Percentiles rank a stretch among this genome's conserved stretches.
phyloP scores from a whole-genome alignment of 306 rosid species.

The Quercus suber region DNA sequence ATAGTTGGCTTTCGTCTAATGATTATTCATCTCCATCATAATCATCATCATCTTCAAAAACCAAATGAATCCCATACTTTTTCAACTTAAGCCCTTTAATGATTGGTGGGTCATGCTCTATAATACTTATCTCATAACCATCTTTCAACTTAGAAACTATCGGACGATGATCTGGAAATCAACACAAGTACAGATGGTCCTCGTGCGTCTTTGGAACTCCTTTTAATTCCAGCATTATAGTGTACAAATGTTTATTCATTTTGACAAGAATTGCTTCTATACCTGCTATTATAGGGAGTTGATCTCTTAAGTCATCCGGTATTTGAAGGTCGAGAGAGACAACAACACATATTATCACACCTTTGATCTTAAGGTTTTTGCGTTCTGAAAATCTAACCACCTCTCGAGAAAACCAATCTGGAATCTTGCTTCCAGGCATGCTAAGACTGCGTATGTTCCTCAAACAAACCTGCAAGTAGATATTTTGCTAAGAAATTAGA shows the following conservation, averaged over 20 bases:
- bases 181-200: constrained; percentile 50
- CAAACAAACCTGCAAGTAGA: constrained; percentile 43
- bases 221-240: constrained; percentile 13
- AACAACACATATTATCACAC: constrained; percentile 40
- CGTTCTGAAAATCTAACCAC: constrained; percentile 36
- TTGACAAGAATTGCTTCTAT: constrained; percentile 42
- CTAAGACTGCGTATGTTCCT: constrained; percentile 50
- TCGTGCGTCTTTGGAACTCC: constrained; percentile 51
- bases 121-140: constrained; percentile 41
- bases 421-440: constrained; percentile 62
- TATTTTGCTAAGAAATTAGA: neutral
- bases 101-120: constrained; percentile 25
- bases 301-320: constrained; percentile 8
- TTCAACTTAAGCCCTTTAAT: constrained; percentile 46
- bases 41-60: constrained; percentile 63
- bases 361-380: constrained; percentile 37
- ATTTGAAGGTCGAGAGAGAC: constrained; percentile 42
- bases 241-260: constrained; percentile 19
- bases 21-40: constrained; percentile 54
- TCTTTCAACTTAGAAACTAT: constrained; percentile 33
- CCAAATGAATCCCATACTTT: constrained; percentile 42
- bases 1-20: constrained; percentile 32
- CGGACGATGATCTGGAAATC: constrained; percentile 24
- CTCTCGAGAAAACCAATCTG: constrained; percentile 52
- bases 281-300: constrained; percentile 28